Evolutionary conservation across 139 green algal genomes (phyloP), one percentile per base, ranked within the genome.

Genomic region (Penium margaritaceum): DNA sequence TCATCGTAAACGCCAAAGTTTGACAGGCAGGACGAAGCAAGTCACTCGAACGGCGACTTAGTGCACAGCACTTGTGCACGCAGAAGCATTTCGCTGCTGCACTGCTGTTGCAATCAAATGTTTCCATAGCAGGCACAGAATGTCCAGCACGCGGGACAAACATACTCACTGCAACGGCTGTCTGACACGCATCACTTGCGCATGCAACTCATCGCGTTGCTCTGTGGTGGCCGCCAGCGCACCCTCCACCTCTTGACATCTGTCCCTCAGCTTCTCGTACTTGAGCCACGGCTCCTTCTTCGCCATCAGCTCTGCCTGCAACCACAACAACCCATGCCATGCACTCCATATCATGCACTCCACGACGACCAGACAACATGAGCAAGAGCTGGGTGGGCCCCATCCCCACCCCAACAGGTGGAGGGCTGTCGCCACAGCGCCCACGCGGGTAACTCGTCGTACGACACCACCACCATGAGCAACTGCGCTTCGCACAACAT

Each of bases 231-330:
- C n/a, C n/a, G n/a, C 12, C 51, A 60, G 24, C 51, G 15, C 51
- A 3, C 3, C 51, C 51, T 60, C 51, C 51, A 60, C 30, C 51
- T 60, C 51, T 24, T 24, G 29, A n/a, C 29, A n/a, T 1, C 51
- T 19, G 33, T 4, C 61, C 65, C 80, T 74, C 19, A 32, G 0
- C 0, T 76, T 38, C 21, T 83, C 35, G 39, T 81, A 86, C 34
- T 80, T 39, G 36, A 84, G 12, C 83, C 83, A 91, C 4, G 76
- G 79, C 30, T 82, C 15, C 75, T 87, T 85, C 75, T 74, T 80
- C 46, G 81, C 54, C 74, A 79, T 74, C 24, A 85, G 37, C 27
- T 82, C 63, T 21, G 35, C 63, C 72, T 79, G 67, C 5, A 47
- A 7, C 5, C 51, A 5, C 15, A 32, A n/a, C 51, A 5, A 7